phyloP scores from a whole-genome alignment of 495 filamentous ascomycete genomes.

The Clavariopsis aquatica region DNA sequence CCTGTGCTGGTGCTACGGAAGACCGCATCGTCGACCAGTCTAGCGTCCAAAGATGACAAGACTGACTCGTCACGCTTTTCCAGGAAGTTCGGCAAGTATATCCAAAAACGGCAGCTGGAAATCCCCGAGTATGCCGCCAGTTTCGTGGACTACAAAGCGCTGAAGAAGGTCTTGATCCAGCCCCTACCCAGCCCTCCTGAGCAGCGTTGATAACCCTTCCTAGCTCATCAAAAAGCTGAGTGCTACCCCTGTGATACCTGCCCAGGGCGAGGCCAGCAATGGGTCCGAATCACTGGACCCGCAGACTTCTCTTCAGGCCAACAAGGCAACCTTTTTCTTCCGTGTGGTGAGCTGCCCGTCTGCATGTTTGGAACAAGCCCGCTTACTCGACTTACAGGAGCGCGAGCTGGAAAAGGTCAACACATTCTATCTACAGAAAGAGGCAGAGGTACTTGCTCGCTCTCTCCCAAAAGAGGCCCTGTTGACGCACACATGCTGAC shows the following conservation, averaged over 20 bases:
- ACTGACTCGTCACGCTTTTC: slow-evolving; percentile 35
- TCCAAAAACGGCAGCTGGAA: slow-evolving; percentile 97
- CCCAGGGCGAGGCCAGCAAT: slow-evolving; percentile 64
- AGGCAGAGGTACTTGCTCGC: slow-evolving; percentile 97
- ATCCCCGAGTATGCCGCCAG: slow-evolving; percentile 98
- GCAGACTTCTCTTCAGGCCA: slow-evolving; percentile 91
- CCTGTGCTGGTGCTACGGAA: slow-evolving; percentile 20
- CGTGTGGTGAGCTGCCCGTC: slow-evolving; percentile 65
- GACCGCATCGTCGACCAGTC: slow-evolving; percentile 30
- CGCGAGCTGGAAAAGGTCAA: slow-evolving; percentile 98
- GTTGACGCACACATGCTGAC: too few relatives aligned
- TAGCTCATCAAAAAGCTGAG: slow-evolving; percentile 98
- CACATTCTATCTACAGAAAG: slow-evolving; percentile 94
- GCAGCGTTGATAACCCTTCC: slow-evolving; percentile 16
- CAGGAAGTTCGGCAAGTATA: slow-evolving; percentile 99
- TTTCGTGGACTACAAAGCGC: slow-evolving; percentile 98
- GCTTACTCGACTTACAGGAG: slow-evolving; percentile 62
- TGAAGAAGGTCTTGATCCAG: slow-evolving; percentile 78
- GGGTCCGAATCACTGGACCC: slow-evolving; percentile 61
- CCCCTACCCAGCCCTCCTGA: neutral
- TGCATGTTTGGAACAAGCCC: neutral
- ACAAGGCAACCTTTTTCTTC: slow-evolving; percentile 98
- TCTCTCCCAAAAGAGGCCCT: too few relatives aligned
- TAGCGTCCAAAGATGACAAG: slow-evolving; percentile 34
- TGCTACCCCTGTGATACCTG: slow-evolving; percentile 77